A percentile compares a stretch with the other conserved stretches of the same genome.
Evolutionary conservation across 441 rosid genomes (phyloP).

Genomic region (Erysimum pusillum): DNA sequence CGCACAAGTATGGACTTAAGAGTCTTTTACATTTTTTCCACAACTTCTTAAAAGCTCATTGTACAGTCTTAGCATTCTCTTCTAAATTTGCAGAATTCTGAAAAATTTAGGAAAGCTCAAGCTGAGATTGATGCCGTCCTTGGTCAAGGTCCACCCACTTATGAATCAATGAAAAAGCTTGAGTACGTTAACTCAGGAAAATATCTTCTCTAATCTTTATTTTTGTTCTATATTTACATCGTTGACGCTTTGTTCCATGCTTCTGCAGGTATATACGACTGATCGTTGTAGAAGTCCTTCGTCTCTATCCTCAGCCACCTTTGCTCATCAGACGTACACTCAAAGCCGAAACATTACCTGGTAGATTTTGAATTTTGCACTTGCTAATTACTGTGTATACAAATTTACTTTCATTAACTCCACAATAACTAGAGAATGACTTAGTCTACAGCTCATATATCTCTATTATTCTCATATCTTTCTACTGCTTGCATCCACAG

Average conservation of each 20-base stretch:
- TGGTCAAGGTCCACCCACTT: conserved; percentile 69
- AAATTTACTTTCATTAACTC: background rate
- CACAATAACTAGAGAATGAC: conserved; percentile 2
- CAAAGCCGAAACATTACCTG: conserved; percentile 78
- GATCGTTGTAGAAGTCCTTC: conserved; percentile 88
- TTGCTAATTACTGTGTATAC: background rate
- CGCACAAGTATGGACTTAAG: conserved; percentile 67
- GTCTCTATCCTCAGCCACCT: conserved; percentile 96
- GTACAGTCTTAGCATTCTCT: conserved; percentile 29
- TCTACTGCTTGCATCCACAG: conserved; percentile 49
- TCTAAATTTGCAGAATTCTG: conserved; percentile 65
- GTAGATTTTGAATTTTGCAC: conserved; percentile 45
- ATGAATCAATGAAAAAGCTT: conserved; percentile 74
- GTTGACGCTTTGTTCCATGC: conserved; percentile 1
- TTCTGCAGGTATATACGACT: conserved; percentile 77
- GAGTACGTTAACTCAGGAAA: conserved; percentile 58
- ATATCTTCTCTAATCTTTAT: conserved; percentile 13
- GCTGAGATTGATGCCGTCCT: conserved; percentile 83
- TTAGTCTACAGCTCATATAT: background rate
- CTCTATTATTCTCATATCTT: too few relatives aligned
- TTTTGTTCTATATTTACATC: background rate
- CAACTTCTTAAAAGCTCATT: conserved; percentile 5
- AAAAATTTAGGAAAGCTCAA: conserved; percentile 87
- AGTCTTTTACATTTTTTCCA: background rate
- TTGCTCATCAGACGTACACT: conserved; percentile 86